These are phyloP conservation scores for Cicer pinnatifidum DNA, from an alignment of 306 rosid genomes.

Conservation along the genomic window DNA sequence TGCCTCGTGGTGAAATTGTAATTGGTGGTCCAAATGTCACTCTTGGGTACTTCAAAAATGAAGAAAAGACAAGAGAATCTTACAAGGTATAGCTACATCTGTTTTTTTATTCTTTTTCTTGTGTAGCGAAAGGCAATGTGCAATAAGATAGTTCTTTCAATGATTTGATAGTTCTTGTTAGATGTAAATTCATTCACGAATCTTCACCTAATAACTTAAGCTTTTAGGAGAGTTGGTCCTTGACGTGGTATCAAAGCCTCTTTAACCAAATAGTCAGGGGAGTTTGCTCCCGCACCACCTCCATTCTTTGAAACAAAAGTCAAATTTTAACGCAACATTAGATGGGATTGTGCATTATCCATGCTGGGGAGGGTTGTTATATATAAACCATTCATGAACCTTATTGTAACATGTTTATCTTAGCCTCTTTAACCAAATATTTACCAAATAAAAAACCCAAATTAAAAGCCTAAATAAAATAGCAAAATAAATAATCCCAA, in stretches of 20 bases:
- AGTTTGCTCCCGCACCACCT: slow-evolving; percentile 14
- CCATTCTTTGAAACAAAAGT: slow-evolving; percentile 21
- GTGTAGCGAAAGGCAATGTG: background rate
- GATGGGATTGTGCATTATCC: background rate
- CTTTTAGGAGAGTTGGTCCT: slow-evolving; percentile 15
- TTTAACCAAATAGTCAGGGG: slow-evolving; percentile 10
- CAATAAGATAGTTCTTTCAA: slow-evolving; percentile 19
- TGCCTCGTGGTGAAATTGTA: slow-evolving; percentile 95
- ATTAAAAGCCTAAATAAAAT: background rate
- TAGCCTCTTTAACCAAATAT: background rate
- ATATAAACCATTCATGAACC: background rate
- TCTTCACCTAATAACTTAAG: slow-evolving; percentile 7
- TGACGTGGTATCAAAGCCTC: background rate
- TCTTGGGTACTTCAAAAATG: slow-evolving; percentile 92
- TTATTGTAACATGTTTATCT: slow-evolving; percentile 14
- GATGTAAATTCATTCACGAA: slow-evolving; percentile 26
- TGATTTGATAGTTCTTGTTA: slow-evolving; percentile 3
- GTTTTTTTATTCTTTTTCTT: background rate
- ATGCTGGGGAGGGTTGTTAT: background rate
- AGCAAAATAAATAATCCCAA: background rate
- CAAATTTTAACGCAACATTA: slow-evolving; percentile 10
- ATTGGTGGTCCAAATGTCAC: slow-evolving; percentile 94
- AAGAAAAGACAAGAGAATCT: slow-evolving; percentile 82
- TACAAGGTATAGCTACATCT: slow-evolving; percentile 68
- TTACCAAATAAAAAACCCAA: too few species aligned